Conservation (phyloP, 345 rosid species). For the Ailanthus altissimus region DNA sequence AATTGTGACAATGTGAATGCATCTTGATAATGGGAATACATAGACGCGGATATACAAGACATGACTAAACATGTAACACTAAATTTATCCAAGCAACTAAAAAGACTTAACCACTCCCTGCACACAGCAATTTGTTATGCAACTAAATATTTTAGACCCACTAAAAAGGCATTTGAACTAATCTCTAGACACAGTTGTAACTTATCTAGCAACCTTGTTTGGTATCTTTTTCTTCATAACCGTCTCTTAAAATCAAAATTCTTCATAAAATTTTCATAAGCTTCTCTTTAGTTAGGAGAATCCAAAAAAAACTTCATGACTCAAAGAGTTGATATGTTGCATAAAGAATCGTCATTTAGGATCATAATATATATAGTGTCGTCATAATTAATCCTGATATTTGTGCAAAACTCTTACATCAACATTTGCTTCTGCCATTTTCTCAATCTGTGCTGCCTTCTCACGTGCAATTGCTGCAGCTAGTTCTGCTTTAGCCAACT, state of each 20-base stretch:
- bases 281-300: not conserved
- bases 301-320: not conserved
- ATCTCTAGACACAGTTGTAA: not conserved
- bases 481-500: constrained; percentile 79
- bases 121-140: not conserved
- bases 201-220: not conserved
- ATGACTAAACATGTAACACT: not conserved
- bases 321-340: not conserved
- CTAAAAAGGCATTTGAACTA: not conserved
- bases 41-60: not conserved
- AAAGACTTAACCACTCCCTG: not conserved
- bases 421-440: constrained; percentile 87
- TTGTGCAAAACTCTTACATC: constrained; percentile 50
- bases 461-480: constrained; percentile 69
- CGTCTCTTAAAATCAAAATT: not conserved
- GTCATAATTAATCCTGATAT: not conserved
- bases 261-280: not conserved
- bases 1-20: not conserved
- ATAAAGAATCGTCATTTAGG: not conserved
- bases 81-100: not conserved
- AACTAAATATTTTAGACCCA: not conserved
- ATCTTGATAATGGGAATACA: not conserved
- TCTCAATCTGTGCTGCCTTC: constrained; percentile 85
- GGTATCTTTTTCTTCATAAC: not conserved
- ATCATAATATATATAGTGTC: not conserved